Conservation (phyloP, 2,329 filamentous ascomycete species). For the Phyllachora maydis region DNA sequence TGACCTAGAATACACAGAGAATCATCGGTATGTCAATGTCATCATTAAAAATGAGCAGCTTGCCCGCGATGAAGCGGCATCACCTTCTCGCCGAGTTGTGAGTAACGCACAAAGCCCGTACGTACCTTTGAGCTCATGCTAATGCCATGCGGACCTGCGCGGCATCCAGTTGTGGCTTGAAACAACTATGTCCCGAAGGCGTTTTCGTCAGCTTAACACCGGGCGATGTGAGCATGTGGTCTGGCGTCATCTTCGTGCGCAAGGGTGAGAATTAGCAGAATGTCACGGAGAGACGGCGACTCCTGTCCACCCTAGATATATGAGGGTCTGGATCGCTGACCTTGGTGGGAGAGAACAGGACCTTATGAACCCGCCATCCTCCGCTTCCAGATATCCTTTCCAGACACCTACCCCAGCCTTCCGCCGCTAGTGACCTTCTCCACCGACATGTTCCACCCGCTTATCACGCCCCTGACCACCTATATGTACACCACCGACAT, state of each 20-base stretch:
- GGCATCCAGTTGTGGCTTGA: conserved; percentile 48
- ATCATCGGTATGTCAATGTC: too few relatives aligned
- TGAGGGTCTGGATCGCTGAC: conserved; percentile 1
- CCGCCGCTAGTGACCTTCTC: conserved; percentile 76
- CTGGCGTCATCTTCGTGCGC: conserved; percentile 77
- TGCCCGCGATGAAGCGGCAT: conserved; percentile 46
- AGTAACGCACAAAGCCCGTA: too few relatives aligned
- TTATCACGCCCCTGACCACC: conserved; percentile 83
- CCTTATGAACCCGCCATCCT: conserved; percentile 77
- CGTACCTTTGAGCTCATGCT: conserved; percentile 2
- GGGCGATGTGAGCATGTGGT: conserved; percentile 66
- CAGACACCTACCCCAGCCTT: conserved; percentile 54
- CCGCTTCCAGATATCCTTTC: conserved; percentile 79
- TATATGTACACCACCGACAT: conserved; percentile 78
- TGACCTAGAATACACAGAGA: too few relatives aligned
- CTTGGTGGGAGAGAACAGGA: too few relatives aligned
- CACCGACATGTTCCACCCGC: conserved; percentile 86
- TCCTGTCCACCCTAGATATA: conserved; percentile 1
- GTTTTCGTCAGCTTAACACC: conserved; percentile 73
- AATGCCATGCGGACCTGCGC: not conserved
- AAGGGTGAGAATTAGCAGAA: conserved; percentile 44
- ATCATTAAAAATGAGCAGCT: conserved; percentile 18
- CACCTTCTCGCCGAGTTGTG: conserved; percentile 71
- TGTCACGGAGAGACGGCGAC: conserved; percentile 4
- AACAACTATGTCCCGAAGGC: conserved; percentile 65